phyloP scores from a whole-genome alignment of 768 basidiomycete species.

The Russula ochroleuca region DNA sequence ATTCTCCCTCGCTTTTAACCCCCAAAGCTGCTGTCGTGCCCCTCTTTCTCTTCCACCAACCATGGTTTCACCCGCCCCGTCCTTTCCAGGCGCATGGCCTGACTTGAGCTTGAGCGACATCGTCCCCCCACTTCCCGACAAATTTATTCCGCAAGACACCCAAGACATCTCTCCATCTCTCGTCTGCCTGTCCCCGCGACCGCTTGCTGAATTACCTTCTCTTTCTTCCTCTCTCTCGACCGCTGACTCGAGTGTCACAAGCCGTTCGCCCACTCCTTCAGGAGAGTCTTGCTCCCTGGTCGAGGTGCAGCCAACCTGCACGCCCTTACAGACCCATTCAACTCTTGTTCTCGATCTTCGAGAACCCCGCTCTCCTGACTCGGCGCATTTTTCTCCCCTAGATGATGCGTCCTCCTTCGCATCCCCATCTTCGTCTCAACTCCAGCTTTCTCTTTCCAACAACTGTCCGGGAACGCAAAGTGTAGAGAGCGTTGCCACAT shows the following conservation, averaged over 20 bases:
- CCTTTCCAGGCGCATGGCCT: slow-evolving; percentile 49
- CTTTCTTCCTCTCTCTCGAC: slow-evolving; percentile 25
- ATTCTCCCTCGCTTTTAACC: background rate
- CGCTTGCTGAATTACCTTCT: slow-evolving; percentile 26
- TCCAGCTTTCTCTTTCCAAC: slow-evolving; percentile 22
- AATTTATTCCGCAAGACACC: background rate
- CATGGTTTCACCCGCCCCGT: slow-evolving; percentile 33
- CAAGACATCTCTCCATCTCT: slow-evolving; percentile 21
- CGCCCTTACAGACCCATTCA: background rate
- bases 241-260: slow-evolving; percentile 11
- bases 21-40: slow-evolving; percentile 9
- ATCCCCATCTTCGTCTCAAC: slow-evolving; percentile 24
- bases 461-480: slow-evolving; percentile 9
- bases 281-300: background rate
- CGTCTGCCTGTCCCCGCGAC: slow-evolving; percentile 21
- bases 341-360: slow-evolving; percentile 18
- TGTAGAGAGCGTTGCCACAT: slow-evolving; percentile 13
- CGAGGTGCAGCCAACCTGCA: slow-evolving; percentile 3
- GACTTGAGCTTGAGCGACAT: slow-evolving; percentile 23
- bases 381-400: slow-evolving; percentile 25
- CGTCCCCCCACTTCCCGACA: slow-evolving; percentile 18
- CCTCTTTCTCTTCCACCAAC: slow-evolving; percentile 23
- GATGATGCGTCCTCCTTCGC: slow-evolving; percentile 17
- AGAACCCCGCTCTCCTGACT: slow-evolving; percentile 26
- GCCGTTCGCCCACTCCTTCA: background rate